These are phyloP conservation scores for Suillus sp. DNA, from an alignment of 768 basidiomycete genomes.

Conservation along the genomic window DNA sequence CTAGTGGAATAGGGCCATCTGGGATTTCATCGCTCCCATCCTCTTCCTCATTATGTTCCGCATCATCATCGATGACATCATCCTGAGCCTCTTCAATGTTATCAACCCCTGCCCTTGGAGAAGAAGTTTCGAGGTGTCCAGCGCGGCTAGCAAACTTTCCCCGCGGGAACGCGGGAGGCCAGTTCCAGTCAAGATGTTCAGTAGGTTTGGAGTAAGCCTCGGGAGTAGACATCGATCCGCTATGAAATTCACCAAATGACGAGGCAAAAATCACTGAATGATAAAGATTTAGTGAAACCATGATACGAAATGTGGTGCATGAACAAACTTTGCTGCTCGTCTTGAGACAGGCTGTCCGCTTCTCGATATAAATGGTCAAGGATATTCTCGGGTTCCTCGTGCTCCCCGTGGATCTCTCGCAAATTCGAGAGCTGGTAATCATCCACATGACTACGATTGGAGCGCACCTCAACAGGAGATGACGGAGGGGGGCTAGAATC, in stretches of 20 bases:
- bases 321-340: conserved; percentile 8
- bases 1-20: conserved; percentile 25
- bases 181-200: conserved; percentile 38
- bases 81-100: conserved; percentile 23
- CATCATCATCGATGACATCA: conserved; percentile 24
- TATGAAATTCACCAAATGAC: neutral
- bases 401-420: neutral
- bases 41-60: conserved; percentile 9
- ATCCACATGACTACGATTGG: neutral
- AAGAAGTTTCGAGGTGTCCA: conserved; percentile 19
- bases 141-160: conserved; percentile 25
- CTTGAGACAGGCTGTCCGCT: conserved; percentile 3
- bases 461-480: conserved; percentile 9
- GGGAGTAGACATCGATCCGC: neutral
- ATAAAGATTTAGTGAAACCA: conserved; percentile 1
- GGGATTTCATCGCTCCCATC: neutral
- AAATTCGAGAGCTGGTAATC: conserved; percentile 4
- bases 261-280: neutral
- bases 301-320: neutral
- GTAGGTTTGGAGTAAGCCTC: conserved; percentile 13
- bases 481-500: conserved; percentile 15
- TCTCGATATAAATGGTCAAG: conserved; percentile 14
- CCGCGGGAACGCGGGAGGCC: conserved; percentile 35
- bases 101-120: neutral
- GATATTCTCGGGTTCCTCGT: conserved; percentile 4